Evolutionary conservation across 129 eudicot genomes (phyloP), one percentile per base, ranked within the genome.

Genomic region (Artemisia argyi): DNA sequence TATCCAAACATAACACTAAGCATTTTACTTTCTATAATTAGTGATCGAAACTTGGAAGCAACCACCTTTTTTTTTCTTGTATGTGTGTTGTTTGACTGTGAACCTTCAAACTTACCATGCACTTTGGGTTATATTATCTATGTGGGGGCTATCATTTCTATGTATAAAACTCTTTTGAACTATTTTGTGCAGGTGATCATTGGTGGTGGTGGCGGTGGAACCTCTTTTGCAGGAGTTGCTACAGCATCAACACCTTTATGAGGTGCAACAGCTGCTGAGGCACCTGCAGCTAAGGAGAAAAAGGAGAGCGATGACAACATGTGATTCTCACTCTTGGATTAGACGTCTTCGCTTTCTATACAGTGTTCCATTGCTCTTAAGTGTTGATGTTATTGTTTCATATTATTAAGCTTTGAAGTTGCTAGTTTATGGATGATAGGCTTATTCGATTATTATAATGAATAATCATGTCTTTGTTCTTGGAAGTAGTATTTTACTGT

Each of bases 301-400:
- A 88, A 91, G 76, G 87, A 80, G 73, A 83, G 88, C 14, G 86
- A 80, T 6, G 96, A 88, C 11, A 93, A 91, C 61, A 72, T 82
- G 85, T 91, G 92, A 53, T 86, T 91, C 81, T 86, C 92, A 0
- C 97, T 91, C 69, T 91, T 91, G 48, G 97, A 86, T 78, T 90
- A 90, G 79, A 42, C 57, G 58, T 6, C 3, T 28, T 42, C 10
- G 5, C 42, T 28, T 72, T 4, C 59, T 50, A 52, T 51, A 35
- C 12, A 20, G 10, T 68, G 75, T 35, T 20, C 22, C 47, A 65
- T 72, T 18, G 47, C 44, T 56, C 12, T 3, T 42, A 32, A 49
- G 65, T 4, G 19, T 32, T 58, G 19, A 16, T 7, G 61, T 44
- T 63, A 52, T 42, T 11, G 2, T 46, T 76, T 65, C 49, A 65